A percentile compares a stretch with the other conserved stretches of the same genome.
phyloP scores from a whole-genome alignment of 2,329 filamentous ascomycete species.

The Aspergillus fumigatiaffinis region DNA sequence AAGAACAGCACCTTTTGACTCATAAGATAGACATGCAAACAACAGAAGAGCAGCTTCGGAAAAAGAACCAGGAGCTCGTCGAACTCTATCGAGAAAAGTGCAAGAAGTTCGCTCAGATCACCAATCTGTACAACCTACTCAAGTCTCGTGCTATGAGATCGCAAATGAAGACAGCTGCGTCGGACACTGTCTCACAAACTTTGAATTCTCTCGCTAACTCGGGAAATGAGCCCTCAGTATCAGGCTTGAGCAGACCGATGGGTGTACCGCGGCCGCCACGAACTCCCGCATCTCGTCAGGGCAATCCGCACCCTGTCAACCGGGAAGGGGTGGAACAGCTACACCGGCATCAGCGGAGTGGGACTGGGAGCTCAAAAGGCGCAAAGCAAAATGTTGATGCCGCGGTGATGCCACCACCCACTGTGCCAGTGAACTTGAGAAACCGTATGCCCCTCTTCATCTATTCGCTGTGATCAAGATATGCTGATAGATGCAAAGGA shows the following conservation, averaged over 20 bases:
- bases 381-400: constrained; percentile 18
- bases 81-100: constrained; percentile 67
- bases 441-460: constrained; percentile 18
- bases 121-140: constrained; percentile 56
- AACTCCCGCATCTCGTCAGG: constrained; percentile 20
- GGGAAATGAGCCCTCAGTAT: constrained; percentile 11
- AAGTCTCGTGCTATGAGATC: constrained; percentile 54
- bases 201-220: constrained; percentile 34
- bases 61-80: constrained; percentile 69
- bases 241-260: constrained; percentile 9
- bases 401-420: constrained; percentile 31
- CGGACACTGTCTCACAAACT: constrained; percentile 48
- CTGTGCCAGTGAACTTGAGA: constrained; percentile 15
- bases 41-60: constrained; percentile 61
- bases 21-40: constrained; percentile 49
- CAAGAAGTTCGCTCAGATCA: constrained; percentile 64
- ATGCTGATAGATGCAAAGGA: constrained; percentile 5
- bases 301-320: constrained; percentile 18
- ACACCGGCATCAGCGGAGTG: constrained; percentile 39
- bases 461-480: not conserved
- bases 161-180: constrained; percentile 53
- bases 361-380: constrained; percentile 34
- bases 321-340: constrained; percentile 33
- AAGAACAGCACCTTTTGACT: not conserved
- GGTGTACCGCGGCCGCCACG: constrained; percentile 19